Percentiles rank a stretch among this genome's conserved stretches.
phyloP scores from a whole-genome alignment of 2,329 filamentous ascomycete genomes.

The Talaromyces verruculosus region DNA sequence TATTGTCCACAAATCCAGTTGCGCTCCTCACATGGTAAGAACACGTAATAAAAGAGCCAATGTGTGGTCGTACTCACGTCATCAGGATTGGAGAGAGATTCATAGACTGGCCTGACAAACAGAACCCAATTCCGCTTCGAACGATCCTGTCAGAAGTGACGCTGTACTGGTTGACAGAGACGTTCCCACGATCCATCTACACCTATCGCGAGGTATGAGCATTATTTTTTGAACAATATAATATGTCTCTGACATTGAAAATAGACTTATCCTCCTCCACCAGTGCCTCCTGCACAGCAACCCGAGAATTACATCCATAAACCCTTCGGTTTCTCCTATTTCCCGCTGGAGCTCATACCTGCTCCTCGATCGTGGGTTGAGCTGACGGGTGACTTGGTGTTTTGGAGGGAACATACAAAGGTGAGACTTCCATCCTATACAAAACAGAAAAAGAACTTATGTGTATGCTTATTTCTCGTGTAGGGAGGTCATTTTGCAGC shows the following conservation, averaged over 20 bases:
- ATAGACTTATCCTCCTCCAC: slow-evolving; percentile 23
- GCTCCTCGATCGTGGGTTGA: slow-evolving; percentile 41
- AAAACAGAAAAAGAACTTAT: background rate
- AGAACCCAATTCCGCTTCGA: slow-evolving; percentile 29
- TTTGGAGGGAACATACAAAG: slow-evolving; percentile 36
- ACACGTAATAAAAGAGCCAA: background rate
- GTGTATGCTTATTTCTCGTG: background rate
- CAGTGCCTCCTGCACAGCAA: slow-evolving; percentile 24
- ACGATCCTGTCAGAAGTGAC: slow-evolving; percentile 37
- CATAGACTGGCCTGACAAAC: slow-evolving; percentile 37
- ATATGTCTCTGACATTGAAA: background rate
- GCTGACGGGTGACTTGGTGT: slow-evolving; percentile 41
- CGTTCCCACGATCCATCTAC: slow-evolving; percentile 37
- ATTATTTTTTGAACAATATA: background rate
- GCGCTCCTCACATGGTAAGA: slow-evolving; percentile 56
- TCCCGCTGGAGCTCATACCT: slow-evolving; percentile 45
- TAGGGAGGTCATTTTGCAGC: slow-evolving; percentile 57
- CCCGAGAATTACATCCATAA: slow-evolving; percentile 41
- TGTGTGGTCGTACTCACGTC: background rate
- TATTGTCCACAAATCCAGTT: slow-evolving; percentile 54
- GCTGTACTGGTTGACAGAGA: slow-evolving; percentile 43
- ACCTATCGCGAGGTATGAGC: slow-evolving; percentile 33
- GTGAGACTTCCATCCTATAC: slow-evolving; percentile 24
- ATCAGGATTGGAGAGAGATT: slow-evolving; percentile 44
- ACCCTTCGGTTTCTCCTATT: slow-evolving; percentile 50